These are phyloP conservation scores for Dorcoceras hygrometricum DNA, from an alignment of 257 asterid genomes.

Conservation along the genomic window DNA sequence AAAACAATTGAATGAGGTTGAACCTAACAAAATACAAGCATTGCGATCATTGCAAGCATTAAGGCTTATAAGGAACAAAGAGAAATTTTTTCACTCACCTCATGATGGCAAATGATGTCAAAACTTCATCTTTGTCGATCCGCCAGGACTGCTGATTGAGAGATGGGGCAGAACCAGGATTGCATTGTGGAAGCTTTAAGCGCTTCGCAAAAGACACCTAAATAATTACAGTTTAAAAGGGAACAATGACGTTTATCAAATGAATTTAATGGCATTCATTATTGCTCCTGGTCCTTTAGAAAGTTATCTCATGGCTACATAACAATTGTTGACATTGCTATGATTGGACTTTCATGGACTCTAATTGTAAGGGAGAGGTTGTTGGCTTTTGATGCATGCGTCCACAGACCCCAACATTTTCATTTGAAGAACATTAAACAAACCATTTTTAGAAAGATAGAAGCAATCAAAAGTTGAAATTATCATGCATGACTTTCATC, in stretches of 20 bases:
- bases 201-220: conserved; percentile 81
- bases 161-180: conserved; percentile 46
- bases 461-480: conserved; percentile 20
- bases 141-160: conserved; percentile 68
- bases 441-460: background rate
- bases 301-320: background rate
- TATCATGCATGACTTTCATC: conserved; percentile 17
- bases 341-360: background rate
- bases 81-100: conserved; percentile 47
- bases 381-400: background rate
- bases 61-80: conserved; percentile 4
- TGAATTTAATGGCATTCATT: background rate
- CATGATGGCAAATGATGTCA: conserved; percentile 82
- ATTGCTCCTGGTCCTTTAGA: background rate
- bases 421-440: background rate
- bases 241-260: too few relatives aligned
- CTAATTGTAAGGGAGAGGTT: background rate
- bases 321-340: background rate
- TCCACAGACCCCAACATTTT: background rate
- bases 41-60: conserved; percentile 6
- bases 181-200: conserved; percentile 67
- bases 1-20: conserved; percentile 83
- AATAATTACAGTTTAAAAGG: conserved; percentile 15
- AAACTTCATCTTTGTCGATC: conserved; percentile 81
- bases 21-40: conserved; percentile 48